Evolutionary conservation across 148 eudicot species (phyloP).

Genomic region (Camellia lanceoleosa): DNA sequence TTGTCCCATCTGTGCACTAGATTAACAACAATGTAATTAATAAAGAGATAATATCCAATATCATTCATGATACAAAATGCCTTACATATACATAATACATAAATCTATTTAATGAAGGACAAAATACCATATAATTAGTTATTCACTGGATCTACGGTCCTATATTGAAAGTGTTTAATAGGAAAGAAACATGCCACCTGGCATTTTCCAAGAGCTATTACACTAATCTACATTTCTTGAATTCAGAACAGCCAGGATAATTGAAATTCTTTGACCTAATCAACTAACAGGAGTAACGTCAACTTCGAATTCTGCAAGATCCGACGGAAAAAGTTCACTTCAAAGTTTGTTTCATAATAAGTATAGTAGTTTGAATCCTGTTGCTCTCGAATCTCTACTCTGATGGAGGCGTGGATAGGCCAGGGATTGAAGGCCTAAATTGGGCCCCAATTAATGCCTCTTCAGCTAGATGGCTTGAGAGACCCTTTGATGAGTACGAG

Average conservation of each 20-base stretch:
- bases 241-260: neutral
- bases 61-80: neutral
- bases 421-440: too few species aligned
- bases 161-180: neutral
- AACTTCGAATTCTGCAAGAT: neutral
- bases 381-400: neutral
- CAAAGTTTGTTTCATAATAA: neutral
- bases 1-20: conserved; percentile 51
- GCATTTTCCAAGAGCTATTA: neutral
- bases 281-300: neutral
- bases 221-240: neutral
- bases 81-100: neutral
- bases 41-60: conserved; percentile 6
- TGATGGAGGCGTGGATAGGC: too few species aligned
- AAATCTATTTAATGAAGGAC: too few species aligned
- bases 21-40: conserved; percentile 13
- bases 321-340: neutral
- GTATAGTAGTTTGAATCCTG: neutral
- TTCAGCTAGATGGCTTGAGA: too few species aligned
- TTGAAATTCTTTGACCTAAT: neutral
- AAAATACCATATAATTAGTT: neutral
- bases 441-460: too few species aligned
- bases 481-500: too few species aligned
- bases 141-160: neutral
- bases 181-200: neutral